Evolutionary conservation across 2,329 filamentous ascomycete genomes (phyloP).

Genomic region (Aspergillus sp.): DNA sequence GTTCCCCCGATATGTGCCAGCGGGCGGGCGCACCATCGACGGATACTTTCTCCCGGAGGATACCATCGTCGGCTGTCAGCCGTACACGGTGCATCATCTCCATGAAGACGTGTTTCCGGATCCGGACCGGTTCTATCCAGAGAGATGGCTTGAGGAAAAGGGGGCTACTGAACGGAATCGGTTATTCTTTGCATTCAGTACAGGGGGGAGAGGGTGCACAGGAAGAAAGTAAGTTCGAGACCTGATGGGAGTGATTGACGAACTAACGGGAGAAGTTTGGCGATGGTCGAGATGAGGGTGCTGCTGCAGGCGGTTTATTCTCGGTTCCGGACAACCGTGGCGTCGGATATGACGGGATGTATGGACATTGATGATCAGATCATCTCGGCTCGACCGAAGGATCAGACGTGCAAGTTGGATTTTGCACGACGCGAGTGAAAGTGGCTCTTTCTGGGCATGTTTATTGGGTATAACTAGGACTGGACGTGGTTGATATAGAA

Average conservation of each 20-base stretch:
- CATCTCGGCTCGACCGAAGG: slow-evolving; percentile 62
- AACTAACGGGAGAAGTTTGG: slow-evolving; percentile 44
- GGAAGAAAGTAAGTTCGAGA: slow-evolving; percentile 51
- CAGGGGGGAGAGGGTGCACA: slow-evolving; percentile 61
- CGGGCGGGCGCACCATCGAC: slow-evolving; percentile 41
- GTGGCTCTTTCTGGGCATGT: no score
- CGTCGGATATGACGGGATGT: slow-evolving; percentile 54
- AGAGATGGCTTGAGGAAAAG: slow-evolving; percentile 36
- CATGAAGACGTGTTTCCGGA: slow-evolving; percentile 29
- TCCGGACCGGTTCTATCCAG: slow-evolving; percentile 28
- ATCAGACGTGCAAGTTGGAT: slow-evolving; percentile 56
- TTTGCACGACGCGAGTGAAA: slow-evolving; percentile 14
- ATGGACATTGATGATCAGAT: slow-evolving; percentile 68
- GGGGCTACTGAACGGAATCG: slow-evolving; percentile 44
- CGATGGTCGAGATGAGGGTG: slow-evolving; percentile 66
- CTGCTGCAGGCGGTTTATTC: slow-evolving; percentile 63
- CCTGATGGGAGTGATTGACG: not conserved
- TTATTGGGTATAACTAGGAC: no score
- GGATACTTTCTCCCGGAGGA: slow-evolving; percentile 32
- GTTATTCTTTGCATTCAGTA: slow-evolving; percentile 64
- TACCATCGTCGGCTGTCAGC: slow-evolving; percentile 38
- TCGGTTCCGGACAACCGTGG: slow-evolving; percentile 50
- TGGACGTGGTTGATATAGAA: no score
- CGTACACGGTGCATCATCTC: slow-evolving; percentile 36
- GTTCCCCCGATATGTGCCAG: slow-evolving; percentile 45